Percentiles rank a stretch among this genome's conserved stretches.
These are phyloP conservation scores for Pseudogymnoascus sp. DNA, from an alignment of 2,329 filamentous ascomycete species.

Conservation along the genomic window DNA sequence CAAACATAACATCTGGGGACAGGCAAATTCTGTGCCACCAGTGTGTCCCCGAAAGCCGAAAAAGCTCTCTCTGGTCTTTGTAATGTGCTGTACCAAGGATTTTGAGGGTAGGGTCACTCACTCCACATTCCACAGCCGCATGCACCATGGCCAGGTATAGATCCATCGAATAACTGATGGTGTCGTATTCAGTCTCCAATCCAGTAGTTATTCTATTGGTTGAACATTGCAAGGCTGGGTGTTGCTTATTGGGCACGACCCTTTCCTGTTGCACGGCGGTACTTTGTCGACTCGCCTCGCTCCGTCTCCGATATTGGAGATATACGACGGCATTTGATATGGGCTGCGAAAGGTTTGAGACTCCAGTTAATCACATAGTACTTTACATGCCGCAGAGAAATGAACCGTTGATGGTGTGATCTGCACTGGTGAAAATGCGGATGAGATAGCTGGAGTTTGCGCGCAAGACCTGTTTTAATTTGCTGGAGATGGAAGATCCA, in stretches of 20 bases:
- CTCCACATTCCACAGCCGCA: conserved; percentile 8
- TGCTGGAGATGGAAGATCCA: conserved; percentile 7
- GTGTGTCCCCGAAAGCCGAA: not conserved
- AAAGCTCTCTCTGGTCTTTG: not conserved
- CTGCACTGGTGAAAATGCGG: not conserved
- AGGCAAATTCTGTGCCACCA: not conserved
- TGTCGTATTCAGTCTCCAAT: not conserved
- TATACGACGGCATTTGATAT: not conserved
- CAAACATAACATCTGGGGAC: not conserved
- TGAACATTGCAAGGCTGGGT: not conserved
- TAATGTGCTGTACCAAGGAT: not conserved
- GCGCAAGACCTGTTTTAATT: not conserved
- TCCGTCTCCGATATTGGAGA: conserved; percentile 2
- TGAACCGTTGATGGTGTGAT: conserved; percentile 5
- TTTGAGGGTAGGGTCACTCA: not conserved
- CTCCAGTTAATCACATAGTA: conserved; percentile 1
- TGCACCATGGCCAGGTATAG: conserved; percentile 1
- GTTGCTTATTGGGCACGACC: conserved; percentile 9
- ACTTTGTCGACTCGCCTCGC: not conserved
- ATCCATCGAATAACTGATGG: not conserved
- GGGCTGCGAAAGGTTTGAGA: not conserved
- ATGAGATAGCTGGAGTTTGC: not conserved
- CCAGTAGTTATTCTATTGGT: not conserved
- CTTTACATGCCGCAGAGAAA: not conserved
- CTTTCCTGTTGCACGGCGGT: not conserved